Conservation (phyloP, 2,329 filamentous ascomycete species). For the Emydomyces testavorans region DNA sequence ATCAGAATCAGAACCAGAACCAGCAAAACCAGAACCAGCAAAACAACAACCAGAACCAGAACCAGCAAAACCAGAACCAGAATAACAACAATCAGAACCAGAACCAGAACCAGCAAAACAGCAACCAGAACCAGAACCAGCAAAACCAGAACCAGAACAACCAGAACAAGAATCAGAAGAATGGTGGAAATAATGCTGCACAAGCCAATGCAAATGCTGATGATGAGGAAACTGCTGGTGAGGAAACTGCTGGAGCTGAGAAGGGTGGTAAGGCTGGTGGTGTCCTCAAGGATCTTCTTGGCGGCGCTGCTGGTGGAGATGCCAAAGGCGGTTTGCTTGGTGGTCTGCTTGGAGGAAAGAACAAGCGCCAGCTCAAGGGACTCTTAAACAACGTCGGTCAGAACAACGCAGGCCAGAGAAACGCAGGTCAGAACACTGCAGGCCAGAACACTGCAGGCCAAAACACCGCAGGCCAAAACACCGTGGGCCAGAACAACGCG, state of each 20-base stretch:
- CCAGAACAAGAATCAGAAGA: neutral
- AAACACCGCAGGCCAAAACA: neutral
- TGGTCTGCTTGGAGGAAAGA: neutral
- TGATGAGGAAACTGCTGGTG: neutral
- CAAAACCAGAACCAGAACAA: neutral
- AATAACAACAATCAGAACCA: too few species aligned
- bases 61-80: neutral
- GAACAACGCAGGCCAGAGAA: neutral
- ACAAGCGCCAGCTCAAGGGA: neutral
- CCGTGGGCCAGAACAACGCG: neutral
- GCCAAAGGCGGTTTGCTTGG: slow-evolving; percentile 2
- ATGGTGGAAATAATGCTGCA: slow-evolving; percentile 1
- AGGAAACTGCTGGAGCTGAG: neutral
- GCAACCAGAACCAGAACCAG: too few species aligned
- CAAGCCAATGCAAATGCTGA: neutral
- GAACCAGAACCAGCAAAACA: neutral
- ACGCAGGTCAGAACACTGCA: neutral
- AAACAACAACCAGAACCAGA: neutral
- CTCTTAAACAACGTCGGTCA: neutral
- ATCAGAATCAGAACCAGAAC: neutral
- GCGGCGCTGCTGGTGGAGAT: neutral
- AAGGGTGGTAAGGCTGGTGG: neutral
- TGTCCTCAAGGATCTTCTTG: neutral
- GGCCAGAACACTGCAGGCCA: neutral
- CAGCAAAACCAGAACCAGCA: too few species aligned